Percentiles rank a stretch among this genome's conserved stretches.
phyloP scores from a whole-genome alignment of 352 stramenopile species.

The Globisporangium barbulae region DNA sequence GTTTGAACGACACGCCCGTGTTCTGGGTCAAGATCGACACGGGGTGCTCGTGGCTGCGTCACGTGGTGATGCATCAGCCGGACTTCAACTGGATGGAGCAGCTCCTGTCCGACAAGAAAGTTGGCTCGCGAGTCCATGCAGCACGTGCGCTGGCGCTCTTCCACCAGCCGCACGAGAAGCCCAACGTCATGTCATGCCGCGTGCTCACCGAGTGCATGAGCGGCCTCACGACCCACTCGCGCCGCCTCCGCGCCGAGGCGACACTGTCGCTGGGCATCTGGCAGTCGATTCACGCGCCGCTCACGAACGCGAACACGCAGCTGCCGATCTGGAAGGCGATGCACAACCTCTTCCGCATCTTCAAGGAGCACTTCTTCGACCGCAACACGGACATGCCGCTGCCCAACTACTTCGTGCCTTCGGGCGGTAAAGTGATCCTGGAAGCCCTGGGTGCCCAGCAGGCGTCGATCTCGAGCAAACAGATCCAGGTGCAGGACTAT shows the following conservation, averaged over 20 bases:
- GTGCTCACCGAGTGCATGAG: conserved; percentile 86
- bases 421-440: conserved; percentile 77
- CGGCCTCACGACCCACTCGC: conserved; percentile 77
- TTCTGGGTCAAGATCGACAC: conserved; percentile 88
- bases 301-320: conserved; percentile 79
- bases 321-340: conserved; percentile 84
- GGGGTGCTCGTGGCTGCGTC: conserved; percentile 66
- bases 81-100: conserved; percentile 91
- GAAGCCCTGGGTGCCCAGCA: conserved; percentile 76
- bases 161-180: conserved; percentile 78
- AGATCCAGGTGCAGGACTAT: conserved; percentile 87
- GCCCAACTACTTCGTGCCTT: conserved; percentile 85
- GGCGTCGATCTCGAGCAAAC: conserved; percentile 77
- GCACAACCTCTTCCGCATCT: conserved; percentile 87
- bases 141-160: conserved; percentile 73
- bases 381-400: conserved; percentile 78
- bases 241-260: conserved; percentile 68
- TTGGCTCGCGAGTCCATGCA: conserved; percentile 76
- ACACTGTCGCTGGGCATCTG: conserved; percentile 75
- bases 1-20: conserved; percentile 82
- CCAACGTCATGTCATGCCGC: conserved; percentile 83
- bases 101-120: conserved; percentile 78
- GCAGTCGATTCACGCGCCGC: conserved; percentile 81
- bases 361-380: conserved; percentile 88
- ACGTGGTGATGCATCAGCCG: conserved; percentile 84